phyloP scores from a whole-genome alignment of 1,284 basidiomycete genomes.

The Takashimella koratensis region DNA sequence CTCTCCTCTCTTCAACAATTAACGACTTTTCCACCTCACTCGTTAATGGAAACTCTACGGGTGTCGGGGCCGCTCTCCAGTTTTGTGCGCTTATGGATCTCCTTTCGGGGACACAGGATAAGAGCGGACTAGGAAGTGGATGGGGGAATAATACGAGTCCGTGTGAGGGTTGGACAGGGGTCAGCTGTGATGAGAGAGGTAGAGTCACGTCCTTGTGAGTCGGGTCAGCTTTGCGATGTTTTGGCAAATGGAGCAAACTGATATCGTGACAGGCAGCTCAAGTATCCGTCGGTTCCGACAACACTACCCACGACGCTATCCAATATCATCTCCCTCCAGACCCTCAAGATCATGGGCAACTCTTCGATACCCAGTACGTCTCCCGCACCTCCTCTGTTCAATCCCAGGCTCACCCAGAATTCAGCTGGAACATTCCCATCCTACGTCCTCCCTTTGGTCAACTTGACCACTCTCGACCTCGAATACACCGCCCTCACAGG shows the following conservation, averaged over 20 bases:
- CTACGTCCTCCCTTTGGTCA: constrained; percentile 20
- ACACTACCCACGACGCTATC: constrained; percentile 27
- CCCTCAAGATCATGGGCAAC: constrained; percentile 40
- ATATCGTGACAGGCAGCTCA: constrained; percentile 23
- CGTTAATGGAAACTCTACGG: constrained; percentile 29
- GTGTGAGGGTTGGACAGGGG: constrained; percentile 42
- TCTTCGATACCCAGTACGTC: constrained; percentile 34
- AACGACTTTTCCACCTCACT: constrained; percentile 38
- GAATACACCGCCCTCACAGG: constrained; percentile 38
- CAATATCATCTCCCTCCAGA: constrained; percentile 34
- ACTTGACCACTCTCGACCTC: constrained; percentile 34
- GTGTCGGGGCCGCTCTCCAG: constrained; percentile 44
- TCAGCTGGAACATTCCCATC: constrained; percentile 32
- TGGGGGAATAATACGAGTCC: constrained; percentile 34
- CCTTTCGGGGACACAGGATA: neutral
- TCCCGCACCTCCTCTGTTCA: too few relatives aligned
- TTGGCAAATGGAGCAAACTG: constrained; percentile 1
- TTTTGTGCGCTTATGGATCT: constrained; percentile 45
- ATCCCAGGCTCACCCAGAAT: too few relatives aligned
- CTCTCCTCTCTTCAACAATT: constrained; percentile 23
- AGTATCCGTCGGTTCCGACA: constrained; percentile 37
- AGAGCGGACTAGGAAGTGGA: constrained; percentile 5
- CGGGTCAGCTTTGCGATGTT: neutral
- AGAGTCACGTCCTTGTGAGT: constrained; percentile 40
- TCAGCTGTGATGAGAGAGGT: constrained; percentile 39